Evolutionary conservation across 176 grass and related monocot species (phyloP), one percentile per base, ranked within the genome.

Genomic region (Rhynchospora pubera): DNA sequence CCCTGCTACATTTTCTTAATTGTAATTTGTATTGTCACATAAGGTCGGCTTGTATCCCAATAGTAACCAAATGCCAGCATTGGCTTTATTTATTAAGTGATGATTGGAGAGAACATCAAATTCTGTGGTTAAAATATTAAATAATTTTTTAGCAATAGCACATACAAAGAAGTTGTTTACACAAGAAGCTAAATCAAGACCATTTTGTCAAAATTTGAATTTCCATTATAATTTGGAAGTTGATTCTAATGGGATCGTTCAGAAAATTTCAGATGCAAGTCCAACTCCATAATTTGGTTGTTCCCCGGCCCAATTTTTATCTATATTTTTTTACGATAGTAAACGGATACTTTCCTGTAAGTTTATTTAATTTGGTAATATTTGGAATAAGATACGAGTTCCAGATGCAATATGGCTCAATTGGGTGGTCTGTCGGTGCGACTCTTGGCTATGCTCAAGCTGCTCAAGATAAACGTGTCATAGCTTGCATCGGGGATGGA

Each of bases 341-440:
- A 32, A 77, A 30, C 6, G 16, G 1, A 55, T 16, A 15, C 26
- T 28, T 28, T 42, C 50, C 7, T 19, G 39, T n/a, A 77, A 82
- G 6, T 28, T n/a, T n/a, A n/a, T n/a, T n/a, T n/a, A 34, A 63
- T 50, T 70, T 34, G 3, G 76, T 39, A 16, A 80, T 8, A 22
- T 50, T 64, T 43, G 28, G 28, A 16, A 77, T 72, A 91, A 91
- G 90, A 60, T 91, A 85, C 34, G 87, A 92, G 85, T 92, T 89
- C 78, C 90, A 92, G 78, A 92, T 92, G 90, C 90, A 92, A 48
- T 92, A 92, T 79, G 90, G 90, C 9, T 92, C 90, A 3, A 92
- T 92, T 28, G 90, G 90, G 34, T 92, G 90, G 90, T 92, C 90
- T 1, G 85, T 92, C 16, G 90, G 90, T 79, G 90, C 90, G 2